Conservation (phyloP, 108 stramenopile genomes). For the Fistulifera pelliculosa region DNA sequence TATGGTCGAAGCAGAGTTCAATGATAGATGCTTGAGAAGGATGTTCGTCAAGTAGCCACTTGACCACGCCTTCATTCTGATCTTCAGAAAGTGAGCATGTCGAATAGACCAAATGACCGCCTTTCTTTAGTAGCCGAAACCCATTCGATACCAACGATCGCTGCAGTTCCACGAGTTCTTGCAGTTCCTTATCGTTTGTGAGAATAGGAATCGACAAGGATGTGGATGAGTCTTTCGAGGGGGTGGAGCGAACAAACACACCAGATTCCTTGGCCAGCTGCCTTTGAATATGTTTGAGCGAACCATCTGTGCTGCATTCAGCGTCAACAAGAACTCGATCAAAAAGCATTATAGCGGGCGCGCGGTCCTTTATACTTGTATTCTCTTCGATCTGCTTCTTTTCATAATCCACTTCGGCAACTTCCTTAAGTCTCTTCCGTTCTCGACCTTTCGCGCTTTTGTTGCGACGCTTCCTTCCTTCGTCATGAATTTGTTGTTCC, state of each 20-base stretch:
- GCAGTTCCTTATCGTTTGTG: constrained; percentile 31
- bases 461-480: constrained; percentile 74
- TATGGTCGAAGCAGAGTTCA: constrained; percentile 13
- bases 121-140: constrained; percentile 62
- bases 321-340: constrained; percentile 91
- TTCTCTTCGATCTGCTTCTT: neutral
- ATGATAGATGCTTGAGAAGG: constrained; percentile 28
- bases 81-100: constrained; percentile 80
- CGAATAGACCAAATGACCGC: constrained; percentile 83
- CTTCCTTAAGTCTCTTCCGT: constrained; percentile 39
- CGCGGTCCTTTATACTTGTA: neutral
- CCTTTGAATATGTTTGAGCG: constrained; percentile 57
- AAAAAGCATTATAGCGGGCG: constrained; percentile 24
- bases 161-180: constrained; percentile 72
- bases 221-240: neutral
- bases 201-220: constrained; percentile 14
- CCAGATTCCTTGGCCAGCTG: constrained; percentile 19
- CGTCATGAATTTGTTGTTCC: constrained; percentile 35
- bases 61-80: constrained; percentile 88
- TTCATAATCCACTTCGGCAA: constrained; percentile 13
- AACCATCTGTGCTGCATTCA: constrained; percentile 93
- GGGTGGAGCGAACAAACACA: neutral
- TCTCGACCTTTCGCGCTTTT: constrained; percentile 78
- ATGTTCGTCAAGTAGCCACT: constrained; percentile 51
- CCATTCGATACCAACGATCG: constrained; percentile 58